A percentile compares a stretch with the other conserved stretches of the same genome.
Evolutionary conservation across 192 early-diverging fungal genomes (phyloP).

Genomic region (Linnemannia exigua): DNA sequence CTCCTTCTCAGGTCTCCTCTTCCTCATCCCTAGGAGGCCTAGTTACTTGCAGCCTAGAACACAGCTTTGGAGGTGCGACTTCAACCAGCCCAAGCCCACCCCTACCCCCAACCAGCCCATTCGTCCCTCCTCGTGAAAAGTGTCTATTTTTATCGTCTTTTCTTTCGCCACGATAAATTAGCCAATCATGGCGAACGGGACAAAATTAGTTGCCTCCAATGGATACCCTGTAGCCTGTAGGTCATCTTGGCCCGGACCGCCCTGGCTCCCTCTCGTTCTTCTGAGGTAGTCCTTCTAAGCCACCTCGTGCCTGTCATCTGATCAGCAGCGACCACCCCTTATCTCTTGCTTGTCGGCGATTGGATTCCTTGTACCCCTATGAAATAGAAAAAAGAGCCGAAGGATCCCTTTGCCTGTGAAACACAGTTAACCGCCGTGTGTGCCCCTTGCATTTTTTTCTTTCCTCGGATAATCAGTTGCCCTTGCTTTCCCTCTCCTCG

Average conservation of each 20-base stretch:
- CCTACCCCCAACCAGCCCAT: too few relatives aligned
- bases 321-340: background rate
- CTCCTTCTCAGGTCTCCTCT: too few relatives aligned
- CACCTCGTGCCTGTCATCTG: background rate
- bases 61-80: too few relatives aligned
- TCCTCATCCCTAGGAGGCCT: too few relatives aligned
- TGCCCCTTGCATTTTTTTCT: background rate
- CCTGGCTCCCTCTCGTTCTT: background rate
- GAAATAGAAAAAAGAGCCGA: background rate
- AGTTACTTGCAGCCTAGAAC: too few relatives aligned
- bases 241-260: background rate
- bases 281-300: background rate
- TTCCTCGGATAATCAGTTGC: background rate
- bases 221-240: too few relatives aligned
- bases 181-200: background rate
- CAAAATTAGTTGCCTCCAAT: constrained; percentile 2
- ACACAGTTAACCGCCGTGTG: too few relatives aligned
- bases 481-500: background rate
- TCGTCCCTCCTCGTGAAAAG: background rate
- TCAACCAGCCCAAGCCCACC: background rate
- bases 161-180: background rate
- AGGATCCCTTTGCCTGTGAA: too few relatives aligned
- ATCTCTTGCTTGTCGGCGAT: background rate
- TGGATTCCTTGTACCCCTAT: background rate
- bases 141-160: background rate